Evolutionary conservation across 2,329 filamentous ascomycete genomes (phyloP).

Genomic region (Fusarium compactum): DNA sequence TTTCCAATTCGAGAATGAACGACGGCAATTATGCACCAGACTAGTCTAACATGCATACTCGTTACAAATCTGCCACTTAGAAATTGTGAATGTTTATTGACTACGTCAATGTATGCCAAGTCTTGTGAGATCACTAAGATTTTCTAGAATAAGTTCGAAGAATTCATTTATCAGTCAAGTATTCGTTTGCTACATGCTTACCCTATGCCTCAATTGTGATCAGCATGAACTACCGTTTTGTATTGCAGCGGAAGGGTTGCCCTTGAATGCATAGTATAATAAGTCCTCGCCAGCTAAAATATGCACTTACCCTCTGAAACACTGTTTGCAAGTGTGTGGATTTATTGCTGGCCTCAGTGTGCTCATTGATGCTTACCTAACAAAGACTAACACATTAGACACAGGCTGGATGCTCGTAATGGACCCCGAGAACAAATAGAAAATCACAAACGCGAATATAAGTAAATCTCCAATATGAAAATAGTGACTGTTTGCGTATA

Average conservation of each 20-base stretch:
- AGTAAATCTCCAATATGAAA: neutral
- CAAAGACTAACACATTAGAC: neutral
- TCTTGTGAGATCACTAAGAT: no score
- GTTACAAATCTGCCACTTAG: neutral
- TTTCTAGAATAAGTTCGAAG: neutral
- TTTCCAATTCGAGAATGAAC: neutral
- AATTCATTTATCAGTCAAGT: neutral
- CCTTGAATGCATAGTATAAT: no score
- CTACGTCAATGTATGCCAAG: neutral
- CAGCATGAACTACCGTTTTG: neutral
- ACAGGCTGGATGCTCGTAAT: neutral
- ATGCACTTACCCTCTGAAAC: neutral
- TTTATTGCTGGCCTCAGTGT: neutral
- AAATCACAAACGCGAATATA: neutral
- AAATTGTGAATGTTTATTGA: neutral
- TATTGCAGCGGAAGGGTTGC: neutral
- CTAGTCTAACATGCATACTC: neutral
- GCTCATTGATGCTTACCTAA: neutral
- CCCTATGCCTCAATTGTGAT: neutral
- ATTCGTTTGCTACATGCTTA: neutral
- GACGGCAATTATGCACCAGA: no score
- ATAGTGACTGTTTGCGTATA: neutral
- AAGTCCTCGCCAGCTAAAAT: neutral
- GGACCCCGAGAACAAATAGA: neutral
- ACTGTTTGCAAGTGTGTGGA: neutral